Evolutionary conservation across 2,329 filamentous ascomycete species (phyloP), one percentile per base, ranked within the genome.

Genomic region (Rhytidhysteron rufulum): DNA sequence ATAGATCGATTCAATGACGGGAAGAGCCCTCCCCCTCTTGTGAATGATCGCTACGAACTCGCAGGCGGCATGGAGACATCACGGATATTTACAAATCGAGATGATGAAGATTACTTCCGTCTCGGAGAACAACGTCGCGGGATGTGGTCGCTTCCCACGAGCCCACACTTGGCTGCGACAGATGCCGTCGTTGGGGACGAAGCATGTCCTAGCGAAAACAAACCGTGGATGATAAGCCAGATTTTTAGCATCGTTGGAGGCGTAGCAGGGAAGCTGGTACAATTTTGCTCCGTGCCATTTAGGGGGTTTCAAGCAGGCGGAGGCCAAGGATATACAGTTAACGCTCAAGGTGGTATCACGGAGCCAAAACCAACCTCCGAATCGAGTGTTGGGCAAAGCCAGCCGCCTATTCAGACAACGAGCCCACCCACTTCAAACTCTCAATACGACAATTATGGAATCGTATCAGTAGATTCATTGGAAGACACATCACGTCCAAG

Each of bases 281-380:
- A 89, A 51, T 93, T 95, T 54, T 95, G 90, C 69, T 69, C 71
- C 0, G 80, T 71, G 18, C 79, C 85, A 0, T 94, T 96, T 57
- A 77, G 78, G 40, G 90, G 90, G 0, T 96, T 96, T 62, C 83
- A 90, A 46, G 88, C 90, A 10, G 91, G 90, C 6, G 88, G 85
- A 3, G 91, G 90, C 7, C 74, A 73, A 44, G 82, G 80, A 19
- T 95, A 90, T 56, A 70, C 77, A 5, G 68, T 87, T 50, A 60
- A 71, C n/a, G 41, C 49, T 6, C 52, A 63, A 22, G 43, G 44
- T 44, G 49, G 55, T 44, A 46, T 58, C n/a, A 53, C 50, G 5
- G 47, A 49, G 4, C 39, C 29, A 15, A 37, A 16, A 17, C 3
- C 22, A 10, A 36, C 27, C 9, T 24, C 17, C 34, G 16, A 16